Conservation (phyloP, 345 rosid genomes). For the Tarenaya hassleriana region DNA sequence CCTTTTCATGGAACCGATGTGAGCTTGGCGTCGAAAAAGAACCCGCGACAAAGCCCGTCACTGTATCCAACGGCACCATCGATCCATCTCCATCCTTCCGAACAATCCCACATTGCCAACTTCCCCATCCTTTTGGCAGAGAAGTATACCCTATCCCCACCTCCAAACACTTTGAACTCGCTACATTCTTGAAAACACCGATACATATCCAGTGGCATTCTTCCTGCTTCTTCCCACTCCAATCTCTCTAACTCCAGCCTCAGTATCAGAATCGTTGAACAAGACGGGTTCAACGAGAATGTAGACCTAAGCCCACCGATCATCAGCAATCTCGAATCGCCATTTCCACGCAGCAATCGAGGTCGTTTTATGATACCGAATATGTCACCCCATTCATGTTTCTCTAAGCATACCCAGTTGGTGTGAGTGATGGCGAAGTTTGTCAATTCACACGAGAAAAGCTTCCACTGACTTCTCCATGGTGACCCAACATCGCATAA, state of each 20-base stretch:
- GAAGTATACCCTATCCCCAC: constrained; percentile 73
- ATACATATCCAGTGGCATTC: constrained; percentile 84
- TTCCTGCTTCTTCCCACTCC: constrained; percentile 88
- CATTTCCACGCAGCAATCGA: constrained; percentile 54
- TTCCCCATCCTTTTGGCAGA: constrained; percentile 66
- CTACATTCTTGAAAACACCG: constrained; percentile 58
- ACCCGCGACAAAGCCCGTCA: constrained; percentile 73
- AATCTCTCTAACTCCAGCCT: constrained; percentile 65
- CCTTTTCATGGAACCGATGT: constrained; percentile 42
- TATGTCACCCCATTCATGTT: constrained; percentile 77
- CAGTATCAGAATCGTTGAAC: constrained; percentile 73
- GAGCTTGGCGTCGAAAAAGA: constrained; percentile 60
- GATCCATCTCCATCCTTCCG: constrained; percentile 73
- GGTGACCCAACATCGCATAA: constrained; percentile 87
- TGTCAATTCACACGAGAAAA: constrained; percentile 47
- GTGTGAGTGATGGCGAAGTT: constrained; percentile 34
- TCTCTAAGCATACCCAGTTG: constrained; percentile 71
- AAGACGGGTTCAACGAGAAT: constrained; percentile 58
- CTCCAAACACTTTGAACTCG: constrained; percentile 88
- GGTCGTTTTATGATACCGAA: constrained; percentile 80
- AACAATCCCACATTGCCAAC: constrained; percentile 73
- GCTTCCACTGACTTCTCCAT: constrained; percentile 86
- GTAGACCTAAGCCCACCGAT: constrained; percentile 73
- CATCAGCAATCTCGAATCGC: constrained; percentile 52
- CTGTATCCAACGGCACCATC: constrained; percentile 55